Percentiles rank a stretch among this genome's conserved stretches.
phyloP scores from a whole-genome alignment of 345 rosid genomes.

The Mangifera indica region DNA sequence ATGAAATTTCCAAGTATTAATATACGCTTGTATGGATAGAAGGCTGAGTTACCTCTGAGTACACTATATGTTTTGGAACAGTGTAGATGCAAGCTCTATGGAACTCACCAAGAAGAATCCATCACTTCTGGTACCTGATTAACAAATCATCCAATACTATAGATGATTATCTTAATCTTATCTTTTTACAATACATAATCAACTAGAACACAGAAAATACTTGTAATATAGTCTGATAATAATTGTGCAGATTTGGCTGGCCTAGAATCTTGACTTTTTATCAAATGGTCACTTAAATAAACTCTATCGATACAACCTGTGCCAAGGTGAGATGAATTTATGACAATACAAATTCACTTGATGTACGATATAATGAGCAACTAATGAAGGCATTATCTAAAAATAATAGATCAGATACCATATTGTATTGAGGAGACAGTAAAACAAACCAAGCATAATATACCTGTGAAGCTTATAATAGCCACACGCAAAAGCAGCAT shows the following conservation, averaged over 20 bases:
- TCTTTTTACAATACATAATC: neutral
- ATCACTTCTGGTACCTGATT: conserved; percentile 68
- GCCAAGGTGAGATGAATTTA: neutral
- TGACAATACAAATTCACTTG: neutral
- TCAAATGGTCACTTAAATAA: neutral
- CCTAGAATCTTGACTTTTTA: neutral
- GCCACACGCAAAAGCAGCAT: conserved; percentile 64
- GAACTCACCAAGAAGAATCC: conserved; percentile 87
- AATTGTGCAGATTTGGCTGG: neutral
- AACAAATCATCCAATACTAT: neutral
- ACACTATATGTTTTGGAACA: conserved; percentile 74
- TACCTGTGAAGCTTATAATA: conserved; percentile 90
- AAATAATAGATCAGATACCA: neutral
- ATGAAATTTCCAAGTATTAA: neutral
- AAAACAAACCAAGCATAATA: neutral
- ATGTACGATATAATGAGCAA: neutral
- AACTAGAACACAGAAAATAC: neutral
- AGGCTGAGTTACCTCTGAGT: conserved; percentile 54
- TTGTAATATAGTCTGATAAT: neutral
- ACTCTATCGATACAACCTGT: neutral
- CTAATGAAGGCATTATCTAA: neutral
- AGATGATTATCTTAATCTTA: neutral
- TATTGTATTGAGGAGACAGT: neutral
- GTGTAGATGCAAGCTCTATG: conserved; percentile 87
- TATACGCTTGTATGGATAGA: neutral